Base-by-base conservation (phyloP, 495 filamentous ascomycete species). In the Collariella sp. region DNA sequence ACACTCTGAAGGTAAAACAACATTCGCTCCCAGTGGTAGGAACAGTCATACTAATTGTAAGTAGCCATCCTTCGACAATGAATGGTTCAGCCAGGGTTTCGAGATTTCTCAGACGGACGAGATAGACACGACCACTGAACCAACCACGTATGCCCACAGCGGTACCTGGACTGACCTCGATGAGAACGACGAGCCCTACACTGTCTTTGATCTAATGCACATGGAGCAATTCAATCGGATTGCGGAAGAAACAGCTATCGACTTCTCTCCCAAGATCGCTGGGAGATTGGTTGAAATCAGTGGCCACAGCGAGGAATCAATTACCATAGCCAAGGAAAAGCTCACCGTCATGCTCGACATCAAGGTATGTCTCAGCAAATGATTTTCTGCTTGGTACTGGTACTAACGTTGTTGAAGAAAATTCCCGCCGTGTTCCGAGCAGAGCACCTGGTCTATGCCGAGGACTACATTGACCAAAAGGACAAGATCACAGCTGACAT, bases 371-470 rank as follows among this genome's bases (percentile, higher is more conserved):
- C 36, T 12, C 6, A 22, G n/a, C 15, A 0, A 43, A 41, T 22
- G 46, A 49, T 19, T 51, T 33, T 5, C 26, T 9, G 18, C 33
- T 26, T 38, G 15, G 10, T n/a, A 9, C 6, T 15, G 31, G 46
- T 33, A 45, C 22, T n/a, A 7, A 39, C 12, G 26, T 4, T 5
- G 3, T 26, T 7, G 15, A 16, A 60, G 57, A 56, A 52, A 51
- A 31, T 60, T 0, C 3, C 18, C 1, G 9, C 3, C 12, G 19
- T n/a, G 5, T 20, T 2, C 1, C 15, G 18, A 9, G 19, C 46
- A 7, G 49, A 67, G 31, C 66, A 70, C 46, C 18, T 73, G 2
- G 59, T 73, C 16, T 73, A 76, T 38, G 58, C 55, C 12, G 76
- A 77, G 49, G 60, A 58, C 7, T 57, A 68, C 13, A 49, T 57